Base-by-base conservation (phyloP, 129 eudicot species). In the Helianthus tuberosus region DNA sequence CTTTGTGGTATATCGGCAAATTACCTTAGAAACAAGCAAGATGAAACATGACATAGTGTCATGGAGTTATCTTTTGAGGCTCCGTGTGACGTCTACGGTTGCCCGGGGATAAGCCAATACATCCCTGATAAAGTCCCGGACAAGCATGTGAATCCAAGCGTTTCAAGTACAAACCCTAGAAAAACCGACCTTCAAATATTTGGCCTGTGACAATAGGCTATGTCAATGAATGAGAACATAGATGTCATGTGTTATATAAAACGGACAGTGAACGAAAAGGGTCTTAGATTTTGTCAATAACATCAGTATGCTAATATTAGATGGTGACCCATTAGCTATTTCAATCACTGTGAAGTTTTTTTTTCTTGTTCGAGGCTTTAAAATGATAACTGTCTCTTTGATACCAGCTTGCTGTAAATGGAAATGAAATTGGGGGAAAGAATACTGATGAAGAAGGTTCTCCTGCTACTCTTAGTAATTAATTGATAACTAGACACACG, bases 401-500 rank as follows among this genome's bases (percentile, higher is more conserved):
- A 25, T 23, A 52, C 48, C 83, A 92, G 97, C 83, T 54, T 79
- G 80, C 80, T 68, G 84, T 66, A 65, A 84, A 62, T 80, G 81
- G 90, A 5, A 72, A 84, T 67, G 97, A 81, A 72, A 73, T 41
- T 75, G 72, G 51, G 66, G 82, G 39, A 64, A 79, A 75, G 80
- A 75, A 70, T 50, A 69, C 51, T 3, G 79, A 74, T 15, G 86
- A 75, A 27, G 77, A 77, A 46, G 82, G 76, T 72, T 82, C 89
- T 73, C 87, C 86, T 43, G 77, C 58, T 79, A 48, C 72, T 75
- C 61, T 49, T 55, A 83, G 98, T 92, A 80, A 87, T 96, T 85
- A 73, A 73, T 80, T 15, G 63, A 9, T 67, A 61, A 20, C 73
- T 78, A 61, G 41, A 83, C 60, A 16, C 38, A 17, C 53, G 17